These are phyloP conservation scores for Colletotrichum lupini DNA, from an alignment of 2,329 filamentous ascomycete genomes.

Conservation along the genomic window DNA sequence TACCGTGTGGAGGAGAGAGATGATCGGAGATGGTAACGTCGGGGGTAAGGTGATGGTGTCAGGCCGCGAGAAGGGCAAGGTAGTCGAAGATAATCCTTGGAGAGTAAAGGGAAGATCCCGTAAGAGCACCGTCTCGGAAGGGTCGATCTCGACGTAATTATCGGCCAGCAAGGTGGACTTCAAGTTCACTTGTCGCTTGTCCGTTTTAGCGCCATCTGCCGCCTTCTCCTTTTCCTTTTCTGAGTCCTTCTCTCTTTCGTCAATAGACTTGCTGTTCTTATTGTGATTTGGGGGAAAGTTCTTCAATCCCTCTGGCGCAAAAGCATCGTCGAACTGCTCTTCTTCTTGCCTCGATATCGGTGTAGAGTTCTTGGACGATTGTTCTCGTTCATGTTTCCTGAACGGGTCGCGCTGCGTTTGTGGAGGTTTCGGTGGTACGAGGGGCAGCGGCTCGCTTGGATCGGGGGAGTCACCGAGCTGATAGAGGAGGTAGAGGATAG, in stretches of 20 bases:
- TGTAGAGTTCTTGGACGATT: conserved; percentile 47
- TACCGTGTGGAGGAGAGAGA: conserved; percentile 88
- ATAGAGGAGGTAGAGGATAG: conserved; percentile 91
- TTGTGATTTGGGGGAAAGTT: conserved; percentile 55
- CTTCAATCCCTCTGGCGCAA: conserved; percentile 63
- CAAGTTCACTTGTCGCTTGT: conserved; percentile 62
- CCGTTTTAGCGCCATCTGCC: conserved; percentile 40
- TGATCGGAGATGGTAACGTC: conserved; percentile 83
- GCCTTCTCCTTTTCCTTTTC: conserved; percentile 48
- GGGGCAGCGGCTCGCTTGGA: conserved; percentile 61
- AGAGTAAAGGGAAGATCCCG: conserved; percentile 92
- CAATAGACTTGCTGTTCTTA: conserved; percentile 46
- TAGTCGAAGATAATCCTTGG: conserved; percentile 89
- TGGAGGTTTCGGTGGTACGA: conserved; percentile 53
- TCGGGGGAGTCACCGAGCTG: conserved; percentile 79
- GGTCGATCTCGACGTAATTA: conserved; percentile 67
- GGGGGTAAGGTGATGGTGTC: conserved; percentile 80
- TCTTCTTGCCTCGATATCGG: conserved; percentile 55
- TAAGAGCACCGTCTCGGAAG: conserved; percentile 74
- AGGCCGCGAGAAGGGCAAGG: conserved; percentile 78
- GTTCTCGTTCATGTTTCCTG: conserved; percentile 51
- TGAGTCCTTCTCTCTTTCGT: conserved; percentile 49
- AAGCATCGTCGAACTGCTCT: conserved; percentile 62
- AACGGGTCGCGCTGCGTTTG: conserved; percentile 44
- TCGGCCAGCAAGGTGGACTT: conserved; percentile 69